Base-by-base conservation (phyloP, 1,284 basidiomycete species). In the Coriolopsis trogii region DNA sequence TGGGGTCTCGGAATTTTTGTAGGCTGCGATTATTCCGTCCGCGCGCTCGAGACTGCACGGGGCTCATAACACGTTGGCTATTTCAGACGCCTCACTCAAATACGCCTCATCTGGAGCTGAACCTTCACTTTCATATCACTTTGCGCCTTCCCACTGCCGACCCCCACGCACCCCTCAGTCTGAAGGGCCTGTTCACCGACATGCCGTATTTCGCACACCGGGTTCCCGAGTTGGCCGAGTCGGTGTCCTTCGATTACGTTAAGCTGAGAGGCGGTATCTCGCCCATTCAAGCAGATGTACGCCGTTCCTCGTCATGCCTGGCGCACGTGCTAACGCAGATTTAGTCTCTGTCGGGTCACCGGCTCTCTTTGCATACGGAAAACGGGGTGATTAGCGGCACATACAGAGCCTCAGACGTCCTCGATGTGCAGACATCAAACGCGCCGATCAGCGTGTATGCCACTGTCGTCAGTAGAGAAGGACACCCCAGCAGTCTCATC, bases 381-480 rank as follows among this genome's bases (percentile, higher is more conserved):
- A 73, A 78, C 33, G 70, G 68, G 20, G 53, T 59, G 10, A 74
- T 82, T 51, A 53, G 64, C 5, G 82, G 80, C 18, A 64, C 64
- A n/a, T 78, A 74, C 65, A 70, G 69, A 24, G 59, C 65, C 10
- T 61, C 67, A 6, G 66, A 65, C 1, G 59, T 57, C 6, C 68
- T 82, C 15, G 58, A 57, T 3, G 54, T 83, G 21, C 18, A 37
- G n/a, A 76, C 75, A 3, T 49, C 62, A 21, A 78, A 78, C 54
- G 70, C 66, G 18, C 49, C 49, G 6, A 51, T 51, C 43, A 28
- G 4, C n/a, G 49, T 46, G 5, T 31, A 15, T 18, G 43, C 39
- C 4, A 29, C 34, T 21, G 31, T 51, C 13, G 4, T 46, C 3
- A 46, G 41, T 26, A 39, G 43, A 30, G 20, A 37, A 26, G 31